Evolutionary conservation across 1,139 yeast genomes (phyloP), one percentile per base, ranked within the genome.

Genomic region (Hyphopichia wangnamkhiaoensis): DNA sequence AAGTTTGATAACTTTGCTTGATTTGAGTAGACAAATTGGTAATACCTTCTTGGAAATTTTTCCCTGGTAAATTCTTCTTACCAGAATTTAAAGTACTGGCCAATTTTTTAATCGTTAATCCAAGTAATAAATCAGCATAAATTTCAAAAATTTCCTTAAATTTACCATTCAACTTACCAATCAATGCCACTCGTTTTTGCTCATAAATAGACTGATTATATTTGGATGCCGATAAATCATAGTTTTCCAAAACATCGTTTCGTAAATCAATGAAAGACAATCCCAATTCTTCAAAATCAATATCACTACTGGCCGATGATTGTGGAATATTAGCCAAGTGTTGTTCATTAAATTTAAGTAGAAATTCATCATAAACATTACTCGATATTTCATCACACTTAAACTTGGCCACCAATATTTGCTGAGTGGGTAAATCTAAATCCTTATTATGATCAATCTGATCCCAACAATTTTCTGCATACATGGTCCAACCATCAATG

Each of bases 381-480:
- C 68, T 63, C 20, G 82, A 76, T 38, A 94, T 86, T 59, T 93
- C 98, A 53, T 91, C 96, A 61, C 98, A 93, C 56, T 96, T 82
- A 65, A 89, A 93, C 51, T 93, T 81, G 4, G 98, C 96, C 15
- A 93, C 98, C 44, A 93, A 70, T 33, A 89, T 87, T 59, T 93
- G 98, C 59, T 93, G 98, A 1, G 98, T 91, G 19, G 98, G 98
- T 50, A 93, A 74, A 63, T 93, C 98, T 50, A 93, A 76, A 58
- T 93, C 98, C 62, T 89, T 91, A 63, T 93, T 93, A 44, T 77
- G 75, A 61, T 90, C 95, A 53, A 93, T 93, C 60, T 90, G 96
- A 37, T 86, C 84, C 98, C 98, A 93, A 48, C 96, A 84, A 55
- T 83, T 87, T 40, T 82, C 84, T 1, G 97, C 91, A 55, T 93